Evolutionary conservation across 2,329 filamentous ascomycete genomes (phyloP).

Genomic region (Fusarium pseudonygamai): DNA sequence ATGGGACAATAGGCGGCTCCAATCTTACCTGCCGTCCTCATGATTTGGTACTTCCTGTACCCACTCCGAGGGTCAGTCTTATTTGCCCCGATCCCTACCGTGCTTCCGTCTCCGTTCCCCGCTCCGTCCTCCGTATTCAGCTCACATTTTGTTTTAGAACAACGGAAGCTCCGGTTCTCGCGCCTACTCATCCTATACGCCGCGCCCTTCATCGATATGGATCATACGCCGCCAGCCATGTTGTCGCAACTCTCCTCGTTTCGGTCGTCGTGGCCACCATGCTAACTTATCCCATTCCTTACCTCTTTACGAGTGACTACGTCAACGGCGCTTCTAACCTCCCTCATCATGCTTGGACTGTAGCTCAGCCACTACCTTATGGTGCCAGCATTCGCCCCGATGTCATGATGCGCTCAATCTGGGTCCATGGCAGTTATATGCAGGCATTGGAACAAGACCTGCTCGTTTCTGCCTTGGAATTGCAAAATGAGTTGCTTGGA

Average conservation of each 20-base stretch:
- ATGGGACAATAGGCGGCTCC: conserved; percentile 37
- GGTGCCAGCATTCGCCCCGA: conserved; percentile 65
- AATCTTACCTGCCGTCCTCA: conserved; percentile 46
- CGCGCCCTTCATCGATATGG: conserved; percentile 74
- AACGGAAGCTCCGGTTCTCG: conserved; percentile 75
- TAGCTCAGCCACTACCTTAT: conserved; percentile 70
- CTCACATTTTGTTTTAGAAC: conserved; percentile 62
- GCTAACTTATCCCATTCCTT: conserved; percentile 78
- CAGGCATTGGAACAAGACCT: conserved; percentile 73
- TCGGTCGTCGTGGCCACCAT: conserved; percentile 77
- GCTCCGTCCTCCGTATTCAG: conserved; percentile 14
- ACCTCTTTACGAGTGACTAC: conserved; percentile 77
- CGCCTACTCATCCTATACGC: conserved; percentile 72
- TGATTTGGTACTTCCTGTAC: conserved; percentile 84
- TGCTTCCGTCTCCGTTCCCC: conserved; percentile 17
- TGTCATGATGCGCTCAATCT: conserved; percentile 83
- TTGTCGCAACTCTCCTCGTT: conserved; percentile 76
- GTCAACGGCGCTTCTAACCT: conserved; percentile 76
- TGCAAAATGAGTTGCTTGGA: conserved; percentile 76
- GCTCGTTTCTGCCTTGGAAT: conserved; percentile 70
- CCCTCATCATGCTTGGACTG: conserved; percentile 84
- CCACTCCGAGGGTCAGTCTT: conserved; percentile 76
- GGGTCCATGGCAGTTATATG: conserved; percentile 86
- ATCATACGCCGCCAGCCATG: conserved; percentile 75
- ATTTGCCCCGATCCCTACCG: conserved; percentile 18